Evolutionary conservation across 371 early-diverging fungal genomes (phyloP).

Genomic region (Conidiobolus incongruus): DNA sequence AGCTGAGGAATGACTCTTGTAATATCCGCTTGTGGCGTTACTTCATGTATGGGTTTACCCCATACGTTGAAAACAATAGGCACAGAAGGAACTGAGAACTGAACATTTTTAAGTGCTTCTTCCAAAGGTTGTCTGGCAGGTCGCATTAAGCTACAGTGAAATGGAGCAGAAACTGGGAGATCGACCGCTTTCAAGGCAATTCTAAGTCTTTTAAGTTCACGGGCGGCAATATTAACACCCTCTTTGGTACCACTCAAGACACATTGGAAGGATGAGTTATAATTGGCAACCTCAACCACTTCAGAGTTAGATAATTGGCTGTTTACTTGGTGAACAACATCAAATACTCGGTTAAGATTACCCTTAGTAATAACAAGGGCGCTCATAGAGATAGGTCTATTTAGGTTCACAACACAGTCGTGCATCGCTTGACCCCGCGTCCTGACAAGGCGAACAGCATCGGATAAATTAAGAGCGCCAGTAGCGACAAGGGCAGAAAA

Average conservation of each 20-base stretch:
- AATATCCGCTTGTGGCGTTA: constrained; percentile 1
- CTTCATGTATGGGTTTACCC: constrained; percentile 40
- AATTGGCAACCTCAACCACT: constrained; percentile 60
- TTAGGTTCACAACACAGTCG: constrained; percentile 32
- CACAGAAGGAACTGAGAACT: constrained; percentile 36
- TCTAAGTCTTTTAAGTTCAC: constrained; percentile 42
- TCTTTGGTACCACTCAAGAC: constrained; percentile 74
- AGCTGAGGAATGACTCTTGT: constrained; percentile 38
- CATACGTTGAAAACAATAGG: constrained; percentile 84
- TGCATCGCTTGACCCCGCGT: constrained; percentile 77
- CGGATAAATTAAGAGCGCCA: constrained; percentile 38
- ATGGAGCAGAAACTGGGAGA: constrained; percentile 87
- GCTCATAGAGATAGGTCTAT: constrained; percentile 59
- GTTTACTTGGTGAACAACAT: constrained; percentile 33
- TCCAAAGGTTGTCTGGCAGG: constrained; percentile 60
- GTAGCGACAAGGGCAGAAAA: constrained; percentile 75
- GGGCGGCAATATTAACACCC: constrained; percentile 71
- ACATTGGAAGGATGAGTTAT: constrained; percentile 66
- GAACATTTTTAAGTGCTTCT: constrained; percentile 31
- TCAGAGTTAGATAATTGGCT: constrained; percentile 34
- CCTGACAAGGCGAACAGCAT: constrained; percentile 65
- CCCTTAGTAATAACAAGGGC: constrained; percentile 60
- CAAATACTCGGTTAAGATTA: constrained; percentile 42
- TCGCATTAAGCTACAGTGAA: constrained; percentile 77
- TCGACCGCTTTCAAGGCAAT: constrained; percentile 70